Percentiles rank a stretch among this genome's conserved stretches.
Evolutionary conservation across 495 filamentous ascomycete species (phyloP).

Genomic region (Trichoderma orchidacearum): DNA sequence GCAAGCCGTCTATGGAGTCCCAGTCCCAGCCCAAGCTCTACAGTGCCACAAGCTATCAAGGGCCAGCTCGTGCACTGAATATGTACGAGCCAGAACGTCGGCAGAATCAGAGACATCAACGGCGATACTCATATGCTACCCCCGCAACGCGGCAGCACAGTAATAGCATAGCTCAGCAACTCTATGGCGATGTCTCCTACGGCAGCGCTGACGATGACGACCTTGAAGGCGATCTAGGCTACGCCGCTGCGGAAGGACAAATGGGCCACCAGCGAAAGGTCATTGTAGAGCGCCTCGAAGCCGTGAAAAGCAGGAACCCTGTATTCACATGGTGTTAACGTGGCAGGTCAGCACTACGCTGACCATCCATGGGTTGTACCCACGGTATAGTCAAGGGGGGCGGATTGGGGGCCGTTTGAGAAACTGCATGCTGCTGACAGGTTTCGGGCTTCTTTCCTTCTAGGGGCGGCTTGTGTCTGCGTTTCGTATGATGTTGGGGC

Average conservation of each 20-base stretch:
- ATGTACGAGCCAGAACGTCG: slow-evolving; percentile 25
- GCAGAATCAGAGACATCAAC: slow-evolving; percentile 15
- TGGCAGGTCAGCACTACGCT: not conserved
- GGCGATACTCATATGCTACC: slow-evolving; percentile 27
- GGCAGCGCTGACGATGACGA: slow-evolving; percentile 52
- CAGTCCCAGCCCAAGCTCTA: not conserved
- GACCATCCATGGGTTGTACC: slow-evolving; percentile 5
- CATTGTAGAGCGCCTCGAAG: slow-evolving; percentile 89
- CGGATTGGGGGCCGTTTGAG: not conserved
- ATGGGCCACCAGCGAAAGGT: slow-evolving; percentile 81
- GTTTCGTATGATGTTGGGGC: too few relatives aligned
- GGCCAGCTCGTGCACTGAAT: slow-evolving; percentile 20
- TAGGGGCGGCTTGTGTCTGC: not conserved
- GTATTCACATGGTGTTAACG: slow-evolving; percentile 93
- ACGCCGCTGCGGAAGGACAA: slow-evolving; percentile 86
- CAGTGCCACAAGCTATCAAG: slow-evolving; percentile 16
- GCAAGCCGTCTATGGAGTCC: not conserved
- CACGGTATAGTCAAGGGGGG: slow-evolving; percentile 5
- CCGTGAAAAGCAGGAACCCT: slow-evolving; percentile 87
- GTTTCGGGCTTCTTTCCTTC: not conserved
- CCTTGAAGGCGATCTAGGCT: slow-evolving; percentile 82
- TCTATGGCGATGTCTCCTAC: slow-evolving; percentile 16
- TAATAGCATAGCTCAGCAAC: slow-evolving; percentile 27
- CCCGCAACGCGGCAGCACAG: slow-evolving; percentile 18
- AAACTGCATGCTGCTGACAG: slow-evolving; percentile 1